A percentile compares a stretch with the other conserved stretches of the same genome.
phyloP scores from a whole-genome alignment of 345 rosid species.

The Ceriops decandra region DNA sequence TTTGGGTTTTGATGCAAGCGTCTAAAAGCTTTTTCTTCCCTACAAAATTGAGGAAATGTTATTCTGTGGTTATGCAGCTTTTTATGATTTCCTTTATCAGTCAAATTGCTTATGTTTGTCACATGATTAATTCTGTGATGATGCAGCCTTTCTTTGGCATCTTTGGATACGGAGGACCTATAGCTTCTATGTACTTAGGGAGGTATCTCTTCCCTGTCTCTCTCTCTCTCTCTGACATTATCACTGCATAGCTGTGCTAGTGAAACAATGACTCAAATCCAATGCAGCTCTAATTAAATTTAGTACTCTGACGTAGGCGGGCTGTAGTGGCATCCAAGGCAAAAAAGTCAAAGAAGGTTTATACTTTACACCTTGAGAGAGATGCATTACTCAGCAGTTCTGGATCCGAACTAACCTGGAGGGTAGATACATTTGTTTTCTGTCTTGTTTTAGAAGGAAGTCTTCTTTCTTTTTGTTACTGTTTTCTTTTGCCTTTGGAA shows the following conservation, averaged over 20 bases:
- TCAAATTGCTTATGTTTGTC: not conserved
- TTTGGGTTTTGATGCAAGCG: too few species aligned
- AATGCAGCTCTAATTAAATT: not conserved
- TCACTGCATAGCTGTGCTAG: not conserved
- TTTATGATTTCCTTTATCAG: not conserved
- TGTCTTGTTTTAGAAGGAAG: not conserved
- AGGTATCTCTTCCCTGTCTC: slow-evolving; percentile 25
- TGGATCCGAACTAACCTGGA: slow-evolving; percentile 43
- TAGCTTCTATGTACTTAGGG: slow-evolving; percentile 60
- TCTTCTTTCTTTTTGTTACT: not conserved
- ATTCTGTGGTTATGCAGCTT: not conserved
- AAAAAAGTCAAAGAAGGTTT: slow-evolving; percentile 51
- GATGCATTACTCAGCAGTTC: slow-evolving; percentile 42
- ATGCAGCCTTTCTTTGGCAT: slow-evolving; percentile 58
- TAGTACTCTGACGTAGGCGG: slow-evolving; percentile 29
- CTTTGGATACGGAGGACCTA: slow-evolving; percentile 64
- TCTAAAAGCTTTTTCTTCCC: too few species aligned
- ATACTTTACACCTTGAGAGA: slow-evolving; percentile 43
- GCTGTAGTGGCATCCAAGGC: slow-evolving; percentile 68
- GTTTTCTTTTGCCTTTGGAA: not conserved
- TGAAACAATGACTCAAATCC: not conserved
- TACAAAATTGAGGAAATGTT: not conserved
- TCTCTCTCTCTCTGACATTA: not conserved
- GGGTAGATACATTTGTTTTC: slow-evolving; percentile 32
- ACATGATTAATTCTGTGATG: not conserved